Evolutionary conservation across 164 flowering plant species (phyloP), one percentile per base, ranked within the genome.

Genomic region (Amborella trichopoda): DNA sequence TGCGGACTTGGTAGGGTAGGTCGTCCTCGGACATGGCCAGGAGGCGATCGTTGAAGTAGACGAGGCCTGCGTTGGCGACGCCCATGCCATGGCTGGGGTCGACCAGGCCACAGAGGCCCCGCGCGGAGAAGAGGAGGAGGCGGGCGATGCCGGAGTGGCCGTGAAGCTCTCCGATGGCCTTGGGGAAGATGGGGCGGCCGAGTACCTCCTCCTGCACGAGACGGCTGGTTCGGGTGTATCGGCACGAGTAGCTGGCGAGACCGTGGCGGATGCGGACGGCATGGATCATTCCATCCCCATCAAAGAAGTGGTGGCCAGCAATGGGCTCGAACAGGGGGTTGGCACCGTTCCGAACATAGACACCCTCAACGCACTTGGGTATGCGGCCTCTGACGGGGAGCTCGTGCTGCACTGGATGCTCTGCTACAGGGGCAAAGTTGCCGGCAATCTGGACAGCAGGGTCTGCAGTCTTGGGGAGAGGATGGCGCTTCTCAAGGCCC

Each of bases 261-360:
- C 85, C 94, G 25, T 63, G 36, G 3, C 43, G 19, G 30, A 89
- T 44, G 9, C 23, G 27, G 1, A 89, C 90, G 3, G 90, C 80
- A 28, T 89, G 97, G 19, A 89, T 59, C 97, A 89, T 89, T 4
- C 97, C 97, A 48, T 89, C 97, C 0, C 97, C 97, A 59, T 89
- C 97, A 50, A 89, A 89, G 32, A 89, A 63, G 52, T 89, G 97
- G 68, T 89, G 97, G 2, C 97, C 97, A 12, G 87, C 69, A 23
- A 61, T 45, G 0, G 95, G 97, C 27, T 73, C 76, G 60, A 63
- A 66, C 18, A 72, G 71, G 1, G 97, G 97, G 60, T 89, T 89
- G 1, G 97, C 95, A 3, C 97, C 97, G 76, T 89, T 89, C 0
- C 97, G 66, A 3, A 80, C 58, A 54, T 89, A 89, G 6, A 82